phyloP scores from a whole-genome alignment of 345 rosid genomes.

The Carallia brachiata region DNA sequence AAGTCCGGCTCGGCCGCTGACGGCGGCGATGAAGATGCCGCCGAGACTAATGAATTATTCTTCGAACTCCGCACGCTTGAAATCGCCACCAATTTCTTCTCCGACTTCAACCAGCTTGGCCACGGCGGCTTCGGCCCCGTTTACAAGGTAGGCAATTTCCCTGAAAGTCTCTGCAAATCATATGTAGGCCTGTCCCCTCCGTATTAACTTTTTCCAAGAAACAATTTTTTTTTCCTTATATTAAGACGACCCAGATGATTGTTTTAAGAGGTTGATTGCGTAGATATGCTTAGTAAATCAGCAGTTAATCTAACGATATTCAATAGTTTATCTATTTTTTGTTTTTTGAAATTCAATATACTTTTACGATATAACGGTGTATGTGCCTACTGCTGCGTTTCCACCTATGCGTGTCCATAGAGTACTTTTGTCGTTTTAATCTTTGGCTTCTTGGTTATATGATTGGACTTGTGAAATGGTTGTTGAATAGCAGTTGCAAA shows the following conservation, averaged over 20 bases:
- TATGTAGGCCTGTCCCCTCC: too few species aligned
- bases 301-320: too few species aligned
- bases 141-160: constrained; percentile 48
- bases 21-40: constrained; percentile 19
- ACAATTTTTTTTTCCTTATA: background rate
- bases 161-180: background rate
- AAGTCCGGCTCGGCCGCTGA: constrained; percentile 17
- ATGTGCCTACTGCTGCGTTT: too few species aligned
- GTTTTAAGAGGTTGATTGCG: too few species aligned
- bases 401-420: too few species aligned
- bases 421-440: background rate
- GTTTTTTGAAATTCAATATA: too few species aligned
- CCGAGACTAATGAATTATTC: constrained; percentile 48
- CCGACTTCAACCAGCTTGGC: constrained; percentile 72
- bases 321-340: too few species aligned
- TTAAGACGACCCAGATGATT: too few species aligned
- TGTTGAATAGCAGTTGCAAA: background rate
- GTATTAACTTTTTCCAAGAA: background rate
- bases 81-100: constrained; percentile 71
- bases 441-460: too few species aligned
- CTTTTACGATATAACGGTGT: too few species aligned
- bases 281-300: too few species aligned
- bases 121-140: constrained; percentile 96
- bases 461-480: background rate
- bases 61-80: constrained; percentile 59